phyloP scores from a whole-genome alignment of 345 rosid species.

The Salix brachista region DNA sequence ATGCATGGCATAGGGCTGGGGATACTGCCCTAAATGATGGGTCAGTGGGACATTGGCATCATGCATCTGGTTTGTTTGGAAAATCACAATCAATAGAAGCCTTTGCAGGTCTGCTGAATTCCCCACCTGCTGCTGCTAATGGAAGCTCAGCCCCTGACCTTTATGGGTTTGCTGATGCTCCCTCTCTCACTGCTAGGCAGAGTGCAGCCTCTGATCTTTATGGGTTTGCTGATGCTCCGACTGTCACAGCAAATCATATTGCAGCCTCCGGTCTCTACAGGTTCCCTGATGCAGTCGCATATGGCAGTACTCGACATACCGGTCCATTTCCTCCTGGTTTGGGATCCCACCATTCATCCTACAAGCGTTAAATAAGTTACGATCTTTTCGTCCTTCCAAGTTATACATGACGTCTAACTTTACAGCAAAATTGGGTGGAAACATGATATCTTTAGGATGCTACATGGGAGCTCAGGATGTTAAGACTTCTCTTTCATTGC shows the following conservation, averaged over 20 bases:
- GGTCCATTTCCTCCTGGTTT: conserved; percentile 1
- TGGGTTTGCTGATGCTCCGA: conserved; percentile 16
- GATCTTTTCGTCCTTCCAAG: background rate
- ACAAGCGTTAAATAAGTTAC: background rate
- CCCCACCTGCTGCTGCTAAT: conserved; percentile 17
- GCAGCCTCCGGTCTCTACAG: no score
- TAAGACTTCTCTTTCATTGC: no score
- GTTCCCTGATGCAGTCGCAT: background rate
- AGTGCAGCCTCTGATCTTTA: background rate
- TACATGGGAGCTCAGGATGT: no score
- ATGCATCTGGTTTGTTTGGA: conserved; percentile 10
- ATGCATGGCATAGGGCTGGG: conserved; percentile 28
- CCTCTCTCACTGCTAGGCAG: background rate
- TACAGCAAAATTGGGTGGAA: background rate
- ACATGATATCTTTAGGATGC: no score
- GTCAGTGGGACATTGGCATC: conserved; percentile 21
- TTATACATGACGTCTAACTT: no score
- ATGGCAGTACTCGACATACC: background rate
- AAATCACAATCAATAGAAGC: conserved; percentile 40
- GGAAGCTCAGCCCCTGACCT: conserved; percentile 28
- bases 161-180: conserved; percentile 34
- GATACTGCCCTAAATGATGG: conserved; percentile 18
- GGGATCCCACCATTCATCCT: conserved; percentile 3
- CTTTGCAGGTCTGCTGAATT: conserved; percentile 39
- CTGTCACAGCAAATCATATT: no score